A percentile compares a stretch with the other conserved stretches of the same genome.
phyloP scores from a whole-genome alignment of 352 stramenopile species.

The Pythium chondricola region DNA sequence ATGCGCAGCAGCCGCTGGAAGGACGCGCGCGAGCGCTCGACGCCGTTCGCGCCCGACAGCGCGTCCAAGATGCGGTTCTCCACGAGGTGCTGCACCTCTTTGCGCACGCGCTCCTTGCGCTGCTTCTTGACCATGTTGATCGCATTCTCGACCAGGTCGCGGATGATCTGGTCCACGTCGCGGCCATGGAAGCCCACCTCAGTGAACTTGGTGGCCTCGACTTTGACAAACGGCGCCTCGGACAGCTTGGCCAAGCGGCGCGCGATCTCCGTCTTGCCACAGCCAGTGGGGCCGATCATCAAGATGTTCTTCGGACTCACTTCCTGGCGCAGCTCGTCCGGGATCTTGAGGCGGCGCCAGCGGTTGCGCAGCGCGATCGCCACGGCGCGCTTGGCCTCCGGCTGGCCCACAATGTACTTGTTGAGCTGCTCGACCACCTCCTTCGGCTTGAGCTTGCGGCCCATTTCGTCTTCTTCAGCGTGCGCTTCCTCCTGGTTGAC shows the following conservation, averaged over 20 bases:
- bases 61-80: constrained; percentile 95
- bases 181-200: constrained; percentile 99
- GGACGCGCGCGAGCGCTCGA: constrained; percentile 77
- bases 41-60: constrained; percentile 85
- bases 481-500: constrained; percentile 24
- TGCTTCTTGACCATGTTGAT: constrained; percentile 96
- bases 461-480: constrained; percentile 43
- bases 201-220: constrained; percentile 99
- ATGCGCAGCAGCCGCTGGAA: constrained; percentile 91
- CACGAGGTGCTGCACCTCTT: constrained; percentile 90
- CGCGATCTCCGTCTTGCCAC: constrained; percentile 98
- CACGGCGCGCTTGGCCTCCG: constrained; percentile 96
- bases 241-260: constrained; percentile 95
- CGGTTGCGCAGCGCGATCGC: constrained; percentile 98
- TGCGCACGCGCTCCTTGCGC: constrained; percentile 89
- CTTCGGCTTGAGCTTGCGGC: constrained; percentile 84
- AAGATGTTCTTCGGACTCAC: constrained; percentile 99
- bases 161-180: constrained; percentile 99
- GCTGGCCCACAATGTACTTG: constrained; percentile 97
- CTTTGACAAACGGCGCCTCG: constrained; percentile 97
- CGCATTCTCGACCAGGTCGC: constrained; percentile 96
- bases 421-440: constrained; percentile 95
- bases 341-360: constrained; percentile 95
- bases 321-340: constrained; percentile 85
- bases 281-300: constrained; percentile 99